A percentile compares a stretch with the other conserved stretches of the same genome.
These are phyloP conservation scores for Candida sithepensis DNA, from an alignment of 805 yeast species.

Conservation along the genomic window DNA sequence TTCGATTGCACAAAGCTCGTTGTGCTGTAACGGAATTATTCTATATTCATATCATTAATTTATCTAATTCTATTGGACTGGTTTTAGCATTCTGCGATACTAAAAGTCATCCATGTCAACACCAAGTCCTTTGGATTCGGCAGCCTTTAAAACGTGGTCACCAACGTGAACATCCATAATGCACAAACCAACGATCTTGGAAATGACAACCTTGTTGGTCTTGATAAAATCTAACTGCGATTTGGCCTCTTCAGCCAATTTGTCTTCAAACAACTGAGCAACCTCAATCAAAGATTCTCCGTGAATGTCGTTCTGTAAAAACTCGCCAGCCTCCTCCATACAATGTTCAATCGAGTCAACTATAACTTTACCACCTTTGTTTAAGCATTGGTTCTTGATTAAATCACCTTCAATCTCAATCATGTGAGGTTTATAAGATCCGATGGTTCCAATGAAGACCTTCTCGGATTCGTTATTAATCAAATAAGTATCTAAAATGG, in stretches of 20 bases:
- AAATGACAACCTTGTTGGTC: slow-evolving; percentile 36
- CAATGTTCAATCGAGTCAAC: slow-evolving; percentile 61
- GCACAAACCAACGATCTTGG: slow-evolving; percentile 59
- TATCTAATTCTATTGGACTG: neutral
- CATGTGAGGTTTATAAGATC: slow-evolving; percentile 68
- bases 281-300: slow-evolving; percentile 43
- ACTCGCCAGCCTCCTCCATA: slow-evolving; percentile 61
- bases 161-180: slow-evolving; percentile 62
- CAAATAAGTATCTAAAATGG: slow-evolving; percentile 34
- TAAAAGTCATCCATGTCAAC: slow-evolving; percentile 29
- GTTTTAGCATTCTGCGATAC: neutral
- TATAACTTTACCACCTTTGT: slow-evolving; percentile 39
- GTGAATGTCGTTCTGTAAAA: slow-evolving; percentile 43
- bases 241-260: neutral
- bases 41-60: neutral
- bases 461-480: slow-evolving; percentile 15
- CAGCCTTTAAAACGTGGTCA: slow-evolving; percentile 34
- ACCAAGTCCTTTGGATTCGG: slow-evolving; percentile 29
- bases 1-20: no score
- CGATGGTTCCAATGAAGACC: slow-evolving; percentile 55
- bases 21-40: no score
- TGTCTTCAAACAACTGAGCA: slow-evolving; percentile 33
- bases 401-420: slow-evolving; percentile 49
- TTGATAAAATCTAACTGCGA: slow-evolving; percentile 15
- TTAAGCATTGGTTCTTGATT: slow-evolving; percentile 34